Evolutionary conservation across 108 stramenopile species (phyloP), one percentile per base, ranked within the genome.

Genomic region (Mayamaea pseudoterrestris): DNA sequence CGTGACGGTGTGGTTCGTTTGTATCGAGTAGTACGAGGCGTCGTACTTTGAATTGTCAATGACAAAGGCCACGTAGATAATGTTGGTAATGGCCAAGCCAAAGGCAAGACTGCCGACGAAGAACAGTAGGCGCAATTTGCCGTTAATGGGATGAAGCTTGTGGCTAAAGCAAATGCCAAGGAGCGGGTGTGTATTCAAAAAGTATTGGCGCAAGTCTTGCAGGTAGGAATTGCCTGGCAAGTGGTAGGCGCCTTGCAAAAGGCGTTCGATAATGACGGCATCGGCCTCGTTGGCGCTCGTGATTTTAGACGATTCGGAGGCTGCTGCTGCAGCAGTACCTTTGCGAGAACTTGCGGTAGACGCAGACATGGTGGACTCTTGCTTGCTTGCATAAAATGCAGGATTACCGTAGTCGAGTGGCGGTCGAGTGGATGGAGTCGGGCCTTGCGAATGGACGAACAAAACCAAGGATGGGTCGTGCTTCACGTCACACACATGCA

Each of bases 131-230:
- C 78, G 71, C 23, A 64, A 57, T 13, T 49, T 41, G 7, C 55
- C 26, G 14, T 46, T 27, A 11, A 81, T 40, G 8, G 80, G 80
- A 60, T 81, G 74, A 0, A 65, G 32, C 5, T 26, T 45, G 45
- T 81, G 69, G 36, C 68, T 56, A 46, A 46, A 65, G 26, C 65
- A 81, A 0, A 81, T 56, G 8, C 74, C 73, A 53, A 81, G 66
- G n/a, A 81, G 9, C 0, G 75, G 75, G 47, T 81, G 80, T 24
- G 67, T 77, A 47, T 81, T 81, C 22, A 44, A 47, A 26, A 74
- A 59, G 31, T 74, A 81, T 51, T 74, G 72, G 0, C 61, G 11
- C 63, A 63, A 71, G 40, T 81, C 80, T 41, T 70, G 57, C 11
- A 26, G 20, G 41, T 60, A 79, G 41, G 37, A 59, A 20, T 68